A percentile compares a stretch with the other conserved stretches of the same genome.
phyloP scores from a whole-genome alignment of 805 yeast genomes.

The Teunomyces stri region DNA sequence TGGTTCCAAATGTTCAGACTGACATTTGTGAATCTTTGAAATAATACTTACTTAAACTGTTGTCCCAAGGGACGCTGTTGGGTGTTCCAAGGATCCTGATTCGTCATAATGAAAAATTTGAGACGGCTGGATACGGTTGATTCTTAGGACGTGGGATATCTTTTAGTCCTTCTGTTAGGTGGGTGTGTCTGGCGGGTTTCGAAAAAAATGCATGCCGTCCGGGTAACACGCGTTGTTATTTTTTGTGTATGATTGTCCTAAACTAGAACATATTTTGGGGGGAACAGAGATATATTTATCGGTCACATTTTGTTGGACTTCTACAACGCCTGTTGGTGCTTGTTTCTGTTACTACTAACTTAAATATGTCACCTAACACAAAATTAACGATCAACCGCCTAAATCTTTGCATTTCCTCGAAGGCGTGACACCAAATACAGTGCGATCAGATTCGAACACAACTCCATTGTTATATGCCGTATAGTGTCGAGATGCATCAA shows the following conservation, averaged over 20 bases:
- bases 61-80: slow-evolving; percentile 43
- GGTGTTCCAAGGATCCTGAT: slow-evolving; percentile 42
- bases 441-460: neutral
- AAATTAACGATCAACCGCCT: no score
- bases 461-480: neutral
- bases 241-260: slow-evolving; percentile 1
- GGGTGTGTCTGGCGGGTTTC: slow-evolving; percentile 4
- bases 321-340: no score
- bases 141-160: neutral
- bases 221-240: neutral
- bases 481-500: neutral
- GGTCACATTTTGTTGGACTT: neutral
- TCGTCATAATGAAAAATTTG: slow-evolving; percentile 1
- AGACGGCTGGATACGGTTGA: neutral
- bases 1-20: neutral
- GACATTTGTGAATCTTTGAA: neutral
- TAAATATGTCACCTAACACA: no score
- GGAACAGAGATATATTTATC: neutral
- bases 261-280: neutral
- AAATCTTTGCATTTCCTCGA: no score
- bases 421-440: no score
- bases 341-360: neutral
- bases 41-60: slow-evolving; percentile 39
- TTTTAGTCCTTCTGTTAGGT: slow-evolving; percentile 2
- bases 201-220: slow-evolving; percentile 1